These are phyloP conservation scores for Colletotrichum cordylinicola DNA, from an alignment of 2,329 filamentous ascomycete genomes.

Conservation along the genomic window DNA sequence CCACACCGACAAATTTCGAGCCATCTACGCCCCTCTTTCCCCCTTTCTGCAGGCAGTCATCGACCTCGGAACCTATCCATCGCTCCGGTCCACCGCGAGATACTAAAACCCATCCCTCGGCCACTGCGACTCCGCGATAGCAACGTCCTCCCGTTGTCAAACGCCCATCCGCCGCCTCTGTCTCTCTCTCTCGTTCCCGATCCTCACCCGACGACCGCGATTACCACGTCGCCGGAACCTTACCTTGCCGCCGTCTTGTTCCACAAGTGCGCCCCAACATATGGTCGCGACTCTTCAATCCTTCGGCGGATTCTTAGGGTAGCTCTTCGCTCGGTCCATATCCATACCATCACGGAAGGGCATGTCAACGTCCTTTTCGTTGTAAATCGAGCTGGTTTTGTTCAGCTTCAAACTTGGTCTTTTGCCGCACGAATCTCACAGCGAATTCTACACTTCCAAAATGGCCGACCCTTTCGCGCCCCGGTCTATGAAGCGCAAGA, in stretches of 20 bases:
- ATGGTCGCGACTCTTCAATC: neutral
- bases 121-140: neutral
- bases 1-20: conserved; percentile 21
- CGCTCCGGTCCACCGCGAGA: neutral
- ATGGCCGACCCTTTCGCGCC: conserved; percentile 70
- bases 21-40: conserved; percentile 11
- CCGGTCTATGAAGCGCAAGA: conserved; percentile 97
- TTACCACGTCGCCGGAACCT: neutral
- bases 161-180: neutral
- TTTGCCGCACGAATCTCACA: neutral
- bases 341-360: neutral
- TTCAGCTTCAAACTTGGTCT: neutral
- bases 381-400: neutral
- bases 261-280: neutral
- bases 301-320: neutral
- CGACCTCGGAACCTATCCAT: neutral
- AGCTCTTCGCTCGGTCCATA: neutral
- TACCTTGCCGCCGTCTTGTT: neutral
- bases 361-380: neutral
- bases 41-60: conserved; percentile 14
- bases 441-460: conserved; percentile 27
- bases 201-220: neutral
- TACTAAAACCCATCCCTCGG: neutral
- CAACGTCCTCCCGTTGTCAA: neutral
- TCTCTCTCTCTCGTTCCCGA: neutral